Evolutionary conservation across 176 grass and related monocot genomes (phyloP), one percentile per base, ranked within the genome.

Genomic region (Aegilops tauschii): DNA sequence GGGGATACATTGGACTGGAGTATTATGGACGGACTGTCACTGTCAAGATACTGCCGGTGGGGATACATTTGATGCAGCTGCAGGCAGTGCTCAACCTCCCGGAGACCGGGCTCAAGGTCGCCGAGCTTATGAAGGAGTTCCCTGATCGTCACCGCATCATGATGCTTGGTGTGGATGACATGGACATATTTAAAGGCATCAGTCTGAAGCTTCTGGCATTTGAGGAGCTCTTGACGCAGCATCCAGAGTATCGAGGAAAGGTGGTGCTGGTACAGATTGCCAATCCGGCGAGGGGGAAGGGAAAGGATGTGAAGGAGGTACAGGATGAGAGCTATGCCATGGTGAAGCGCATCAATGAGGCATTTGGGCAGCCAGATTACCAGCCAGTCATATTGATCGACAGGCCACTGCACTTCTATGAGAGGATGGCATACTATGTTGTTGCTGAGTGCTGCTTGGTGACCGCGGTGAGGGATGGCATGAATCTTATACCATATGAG

Each of bases 151-250:
- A 65, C 14, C 77, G 93, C 12, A 67, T 87, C 47, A 27, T 98
- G 91, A 74, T 98, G 47, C 91, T 98, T 9, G 95, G 93, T 2
- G 95, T 98, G 11, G 95, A 98, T 90, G 95, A 98, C 34, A 98
- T 98, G 95, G 95, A 98, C 52, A 98, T 95, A 58, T 98, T 98
- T 5, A 98, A 98, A 69, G 95, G 95, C 18, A 98, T 98, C 44
- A 98, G 95, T 80, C 82, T 98, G 69, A 98, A 98, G 86, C 88
- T 98, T 69, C 30, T 98, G 87, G 95, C 95, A 16, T 98, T 98
- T 74, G 93, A 98, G 87, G 93, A 95, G 73, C 91, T 98, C 42
- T 52, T 98, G 77, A 73, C 84, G 34, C 91, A 98, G 88, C 93
- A 98, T 78, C 86, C 78, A 11, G 90, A 95, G 47, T 98, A 93